Percentiles rank a stretch among this genome's conserved stretches.
Evolutionary conservation across 2,329 filamentous ascomycete species (phyloP).

Genomic region (Cladobotryum mycophilum): DNA sequence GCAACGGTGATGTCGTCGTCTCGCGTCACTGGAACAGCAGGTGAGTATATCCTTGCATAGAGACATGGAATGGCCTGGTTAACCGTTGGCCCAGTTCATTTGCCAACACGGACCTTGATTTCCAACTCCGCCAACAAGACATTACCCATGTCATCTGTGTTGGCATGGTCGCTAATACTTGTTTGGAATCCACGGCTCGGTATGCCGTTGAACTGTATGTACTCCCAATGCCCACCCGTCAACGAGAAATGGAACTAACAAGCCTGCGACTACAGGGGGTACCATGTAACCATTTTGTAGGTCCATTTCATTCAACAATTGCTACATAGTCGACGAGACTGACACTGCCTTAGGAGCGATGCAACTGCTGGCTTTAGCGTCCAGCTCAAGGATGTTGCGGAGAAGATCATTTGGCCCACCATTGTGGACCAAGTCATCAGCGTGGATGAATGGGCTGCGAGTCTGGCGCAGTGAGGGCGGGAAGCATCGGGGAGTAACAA

Average conservation of each 20-base stretch:
- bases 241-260: neutral
- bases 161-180: slow-evolving; percentile 15
- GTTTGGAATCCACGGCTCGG: slow-evolving; percentile 14
- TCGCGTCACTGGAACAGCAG: slow-evolving; percentile 15
- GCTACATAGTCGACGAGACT: neutral
- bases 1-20: slow-evolving; percentile 14
- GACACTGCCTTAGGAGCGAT: slow-evolving; percentile 1
- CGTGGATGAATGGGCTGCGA: neutral
- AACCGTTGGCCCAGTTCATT: slow-evolving; percentile 5
- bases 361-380: slow-evolving; percentile 9
- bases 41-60: neutral
- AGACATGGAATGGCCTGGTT: neutral
- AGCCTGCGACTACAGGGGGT: neutral
- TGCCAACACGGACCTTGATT: slow-evolving; percentile 13
- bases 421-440: slow-evolving; percentile 5
- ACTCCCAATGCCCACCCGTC: too few relatives aligned
- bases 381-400: slow-evolving; percentile 6
- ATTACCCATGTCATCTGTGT: slow-evolving; percentile 15
- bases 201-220: slow-evolving; percentile 14
- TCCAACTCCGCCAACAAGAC: slow-evolving; percentile 9
- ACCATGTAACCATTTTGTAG: slow-evolving; percentile 9
- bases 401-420: slow-evolving; percentile 9
- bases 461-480: neutral
- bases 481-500: neutral
- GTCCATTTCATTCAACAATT: neutral